A percentile compares a stretch with the other conserved stretches of the same genome.
Conservation (phyloP, 1,284 basidiomycete species). For the Inonotus hispidus region DNA sequence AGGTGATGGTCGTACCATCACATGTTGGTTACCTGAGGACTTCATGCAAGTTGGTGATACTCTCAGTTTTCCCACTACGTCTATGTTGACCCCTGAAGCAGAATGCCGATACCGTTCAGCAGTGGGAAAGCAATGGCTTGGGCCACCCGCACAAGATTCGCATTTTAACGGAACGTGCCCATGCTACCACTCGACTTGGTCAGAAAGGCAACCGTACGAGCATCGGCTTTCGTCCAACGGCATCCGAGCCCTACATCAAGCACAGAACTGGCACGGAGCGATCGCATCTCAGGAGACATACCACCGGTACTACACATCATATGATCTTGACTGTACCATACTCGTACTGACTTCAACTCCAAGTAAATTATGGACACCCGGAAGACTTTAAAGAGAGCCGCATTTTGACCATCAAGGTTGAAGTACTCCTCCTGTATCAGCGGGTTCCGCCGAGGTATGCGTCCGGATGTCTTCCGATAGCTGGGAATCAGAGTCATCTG, state of each 20-base stretch:
- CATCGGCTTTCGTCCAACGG: not conserved
- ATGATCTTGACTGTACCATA: not conserved
- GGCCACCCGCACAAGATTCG: slow-evolving; percentile 9
- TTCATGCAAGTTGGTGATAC: not conserved
- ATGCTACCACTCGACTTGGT: not conserved
- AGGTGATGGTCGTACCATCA: slow-evolving; percentile 3
- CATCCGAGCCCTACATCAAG: not conserved
- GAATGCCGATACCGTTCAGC: not conserved
- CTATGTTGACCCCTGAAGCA: not conserved
- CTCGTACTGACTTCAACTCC: not conserved
- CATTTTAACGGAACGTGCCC: slow-evolving; percentile 6
- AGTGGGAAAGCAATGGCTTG: slow-evolving; percentile 10
- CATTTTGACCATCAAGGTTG: slow-evolving; percentile 13
- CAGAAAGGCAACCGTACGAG: not conserved
- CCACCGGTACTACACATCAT: not conserved
- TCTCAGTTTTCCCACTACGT: not conserved
- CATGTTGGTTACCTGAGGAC: slow-evolving; percentile 12
- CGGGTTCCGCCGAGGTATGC: not conserved
- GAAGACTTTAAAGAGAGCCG: not conserved
- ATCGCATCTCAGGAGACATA: not conserved
- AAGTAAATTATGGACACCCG: not conserved
- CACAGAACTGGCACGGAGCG: not conserved
- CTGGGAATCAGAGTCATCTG: not conserved
- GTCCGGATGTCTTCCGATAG: slow-evolving; percentile 1
- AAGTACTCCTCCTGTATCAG: not conserved